Base-by-base conservation (phyloP, 192 early-diverging fungal genomes). In the Spizellomyces punctatus region DNA sequence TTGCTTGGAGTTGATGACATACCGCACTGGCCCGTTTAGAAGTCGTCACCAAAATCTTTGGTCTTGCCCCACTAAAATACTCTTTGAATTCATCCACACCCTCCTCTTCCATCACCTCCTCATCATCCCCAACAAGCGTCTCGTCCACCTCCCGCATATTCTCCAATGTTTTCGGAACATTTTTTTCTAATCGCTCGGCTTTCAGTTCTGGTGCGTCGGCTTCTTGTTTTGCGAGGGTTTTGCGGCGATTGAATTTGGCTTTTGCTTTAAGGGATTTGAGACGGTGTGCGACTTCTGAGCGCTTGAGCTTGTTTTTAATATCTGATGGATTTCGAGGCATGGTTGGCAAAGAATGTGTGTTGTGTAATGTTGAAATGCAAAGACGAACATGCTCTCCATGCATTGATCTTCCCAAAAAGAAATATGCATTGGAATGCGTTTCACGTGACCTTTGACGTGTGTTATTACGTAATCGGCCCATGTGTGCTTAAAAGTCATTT, bases 21-120 rank as follows among this genome's bases (percentile, higher is more conserved):
- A 64, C 70, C 47, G 65, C 66, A 21, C 58, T 63, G 50, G 73
- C 80, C 42, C 86, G 69, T 69, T 87, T 89, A 68, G 84, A 90
- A 16, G 98, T 96, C 10, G 98, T 99, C 7, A 99, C 86, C 16
- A 98, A 80, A 46, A 99, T 89, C 82, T 99, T 99, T 58, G 98
- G 95, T 52, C 87, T 74, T 54, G 89, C 70, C 22, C 96, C 96
- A 58, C 64, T 72, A 78, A 98, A 99, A 79, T 96, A 98, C 71
- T 85, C 69, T 3, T 94, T 88, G 85, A 88, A 87, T 64, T 88
- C 86, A 67, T 88, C 86, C 46, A 77, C 82, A 49, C 82, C 83
- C 58, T 86, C 81, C 27, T 82, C 81, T 57, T 79, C 63, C 14
- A 76, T 55, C 45, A 63, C 48, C 46, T 77, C 85, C 64, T 86